These are phyloP conservation scores for Annona cherimola DNA, from an alignment of 164 flowering plant species.

Conservation along the genomic window DNA sequence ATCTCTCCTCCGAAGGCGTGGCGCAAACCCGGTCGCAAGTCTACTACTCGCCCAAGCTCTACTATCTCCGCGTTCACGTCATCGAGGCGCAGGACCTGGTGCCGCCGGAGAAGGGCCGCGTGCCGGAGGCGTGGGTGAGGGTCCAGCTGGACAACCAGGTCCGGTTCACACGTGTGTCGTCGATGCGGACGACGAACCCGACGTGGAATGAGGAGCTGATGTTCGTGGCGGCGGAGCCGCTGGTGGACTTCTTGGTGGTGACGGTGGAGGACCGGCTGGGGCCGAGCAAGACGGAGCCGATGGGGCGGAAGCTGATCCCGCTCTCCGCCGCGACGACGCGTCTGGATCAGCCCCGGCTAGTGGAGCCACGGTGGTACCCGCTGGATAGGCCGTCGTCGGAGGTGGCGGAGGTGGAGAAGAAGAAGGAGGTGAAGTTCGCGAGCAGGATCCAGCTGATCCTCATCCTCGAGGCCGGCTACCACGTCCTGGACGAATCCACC, in stretches of 20 bases:
- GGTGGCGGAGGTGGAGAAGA: constrained; percentile 35
- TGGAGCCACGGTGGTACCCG: constrained; percentile 57
- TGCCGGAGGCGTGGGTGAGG: constrained; percentile 35
- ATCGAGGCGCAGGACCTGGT: constrained; percentile 84
- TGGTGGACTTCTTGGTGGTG: constrained; percentile 45
- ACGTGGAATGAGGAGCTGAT: constrained; percentile 74
- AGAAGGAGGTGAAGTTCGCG: constrained; percentile 55
- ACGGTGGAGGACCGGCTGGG: constrained; percentile 51
- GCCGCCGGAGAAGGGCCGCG: constrained; percentile 34
- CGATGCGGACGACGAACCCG: constrained; percentile 29
- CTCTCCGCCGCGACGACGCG: constrained; percentile 36
- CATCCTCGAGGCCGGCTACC: constrained; percentile 62
- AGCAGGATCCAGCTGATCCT: constrained; percentile 68
- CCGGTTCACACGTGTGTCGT: constrained; percentile 29
- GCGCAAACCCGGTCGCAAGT: constrained; percentile 63
- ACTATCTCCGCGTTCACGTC: constrained; percentile 58
- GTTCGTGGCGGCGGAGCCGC: constrained; percentile 79
- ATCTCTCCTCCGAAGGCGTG: constrained; percentile 36
- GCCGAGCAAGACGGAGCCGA: constrained; percentile 41
- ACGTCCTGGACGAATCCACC: constrained; percentile 82
- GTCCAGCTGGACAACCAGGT: constrained; percentile 52
- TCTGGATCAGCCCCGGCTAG: constrained; percentile 28
- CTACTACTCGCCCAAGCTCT: constrained; percentile 79
- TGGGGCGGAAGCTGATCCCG: constrained; percentile 40
- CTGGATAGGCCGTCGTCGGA: constrained; percentile 36